Base-by-base conservation (phyloP, 345 rosid genomes). In the Rhizophora mangle region DNA sequence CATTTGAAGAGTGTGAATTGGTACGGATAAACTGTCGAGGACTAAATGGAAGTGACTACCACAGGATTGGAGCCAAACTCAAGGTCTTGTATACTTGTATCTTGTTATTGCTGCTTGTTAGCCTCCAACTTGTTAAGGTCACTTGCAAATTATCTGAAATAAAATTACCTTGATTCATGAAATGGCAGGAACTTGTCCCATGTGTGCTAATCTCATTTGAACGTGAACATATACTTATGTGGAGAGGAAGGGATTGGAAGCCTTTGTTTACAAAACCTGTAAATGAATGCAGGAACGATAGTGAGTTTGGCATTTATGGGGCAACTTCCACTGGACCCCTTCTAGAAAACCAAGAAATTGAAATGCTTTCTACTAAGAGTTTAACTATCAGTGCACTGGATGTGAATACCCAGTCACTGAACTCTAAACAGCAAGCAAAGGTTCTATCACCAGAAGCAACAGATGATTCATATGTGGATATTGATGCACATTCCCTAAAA, bases 1-100 rank as follows among this genome's bases (percentile, higher is more conserved):
- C 98, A 67, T 94, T 91, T 86, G 93, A 91, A 81, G 95, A 78
- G 79, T 94, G 98, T 79, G 96, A 91, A 70, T 81, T 94, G 84
- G 90, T 87, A 72, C 83, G 87, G 62, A 86, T 91, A 64, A 79
- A 88, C 72, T 94, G 98, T 79, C 87, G 84, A 76, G 93, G 95
- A 52, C 26, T 94, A 72, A 88, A 86, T 63, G 86, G 79, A 51
- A 91, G 97, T 68, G 98, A 94, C 76, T 91, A 78, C 72, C 70
- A 77, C 67, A 94, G 83, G 84, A 85, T 94, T 5, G 98, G 98
- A 49, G 98, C 93, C 53, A 94, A 91, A 82, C 96, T 94, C 69
- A 88, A 82, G 97, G 97, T 94, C 49, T 64, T 77, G 31, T 15
- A 51, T 73, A 51, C 54, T 70, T 74, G 31, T 20, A 8, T 73